phyloP scores from a whole-genome alignment of 306 rosid species.

The Styphnolobium japonicum region DNA sequence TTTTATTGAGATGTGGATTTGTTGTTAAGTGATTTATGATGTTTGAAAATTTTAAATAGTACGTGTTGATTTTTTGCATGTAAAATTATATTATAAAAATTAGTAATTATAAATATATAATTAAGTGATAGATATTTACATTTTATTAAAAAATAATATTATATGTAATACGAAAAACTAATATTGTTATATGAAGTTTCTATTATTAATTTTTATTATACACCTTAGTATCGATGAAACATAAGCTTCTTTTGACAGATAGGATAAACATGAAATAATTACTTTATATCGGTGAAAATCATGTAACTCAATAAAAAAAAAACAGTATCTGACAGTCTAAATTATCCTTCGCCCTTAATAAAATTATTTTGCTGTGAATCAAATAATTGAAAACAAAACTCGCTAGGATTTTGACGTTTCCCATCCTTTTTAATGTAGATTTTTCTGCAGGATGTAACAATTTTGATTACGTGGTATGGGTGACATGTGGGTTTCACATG shows the following conservation, averaged over 20 bases:
- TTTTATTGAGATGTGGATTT: background rate
- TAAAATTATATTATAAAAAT: background rate
- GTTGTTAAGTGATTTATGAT: too few species aligned
- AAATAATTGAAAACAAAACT: background rate
- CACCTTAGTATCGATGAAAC: background rate
- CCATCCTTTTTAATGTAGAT: background rate
- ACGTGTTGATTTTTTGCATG: background rate
- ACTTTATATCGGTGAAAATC: background rate
- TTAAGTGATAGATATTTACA: background rate
- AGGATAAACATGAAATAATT: background rate
- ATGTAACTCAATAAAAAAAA: background rate
- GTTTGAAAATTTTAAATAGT: too few species aligned
- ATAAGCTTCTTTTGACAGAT: background rate
- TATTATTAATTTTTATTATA: background rate
- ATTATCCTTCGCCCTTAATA: background rate
- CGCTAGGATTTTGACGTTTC: background rate
- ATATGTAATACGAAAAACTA: background rate
- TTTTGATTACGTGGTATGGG: conserved; percentile 58
- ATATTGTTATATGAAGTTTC: background rate
- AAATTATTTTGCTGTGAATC: background rate
- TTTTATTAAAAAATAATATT: background rate
- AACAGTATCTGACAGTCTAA: background rate
- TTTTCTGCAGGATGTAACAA: conserved; percentile 29
- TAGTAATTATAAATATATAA: background rate
- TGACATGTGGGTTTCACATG: conserved; percentile 76